phyloP scores from a whole-genome alignment of 2,329 filamentous ascomycete species.

The Rhinocladiella mackenziei region DNA sequence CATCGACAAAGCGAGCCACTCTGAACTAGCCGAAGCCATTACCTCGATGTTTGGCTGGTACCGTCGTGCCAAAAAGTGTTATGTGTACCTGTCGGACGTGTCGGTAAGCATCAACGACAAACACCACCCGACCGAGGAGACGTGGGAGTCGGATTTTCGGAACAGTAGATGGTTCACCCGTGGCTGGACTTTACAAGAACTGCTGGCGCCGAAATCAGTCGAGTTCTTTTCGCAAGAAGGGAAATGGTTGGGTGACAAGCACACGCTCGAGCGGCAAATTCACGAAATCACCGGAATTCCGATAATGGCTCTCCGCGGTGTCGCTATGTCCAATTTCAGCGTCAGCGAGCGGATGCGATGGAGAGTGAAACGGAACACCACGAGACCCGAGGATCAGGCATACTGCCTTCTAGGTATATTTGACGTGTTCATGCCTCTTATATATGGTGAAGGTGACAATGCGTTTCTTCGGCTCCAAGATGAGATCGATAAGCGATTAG shows the following conservation, averaged over 20 bases:
- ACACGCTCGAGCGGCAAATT: conserved; percentile 7
- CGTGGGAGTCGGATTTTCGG: conserved; percentile 4
- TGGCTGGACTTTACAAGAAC: conserved; percentile 19
- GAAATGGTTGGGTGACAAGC: conserved; percentile 8
- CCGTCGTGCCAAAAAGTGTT: conserved; percentile 19
- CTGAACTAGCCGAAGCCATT: conserved; percentile 27
- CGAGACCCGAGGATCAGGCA: conserved; percentile 2
- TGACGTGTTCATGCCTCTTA: conserved; percentile 31
- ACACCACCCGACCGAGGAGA: neutral
- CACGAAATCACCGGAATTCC: conserved; percentile 16
- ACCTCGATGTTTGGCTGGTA: conserved; percentile 31
- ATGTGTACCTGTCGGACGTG: conserved; percentile 2
- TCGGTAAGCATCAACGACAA: neutral
- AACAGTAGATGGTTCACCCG: conserved; percentile 14
- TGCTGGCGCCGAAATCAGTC: conserved; percentile 14
- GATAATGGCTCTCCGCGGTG: conserved; percentile 6
- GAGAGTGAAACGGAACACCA: conserved; percentile 22
- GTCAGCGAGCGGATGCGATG: conserved; percentile 24
- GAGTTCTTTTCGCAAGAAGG: conserved; percentile 20
- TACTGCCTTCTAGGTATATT: conserved; percentile 32
- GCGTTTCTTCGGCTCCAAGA: conserved; percentile 30
- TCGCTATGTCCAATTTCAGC: neutral
- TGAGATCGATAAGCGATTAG: no score
- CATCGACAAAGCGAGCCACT: conserved; percentile 27
- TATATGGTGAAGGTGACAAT: conserved; percentile 32